Evolutionary conservation across 345 rosid genomes (phyloP), one percentile per base, ranked within the genome.

Genomic region (Kernera saxatilis): DNA sequence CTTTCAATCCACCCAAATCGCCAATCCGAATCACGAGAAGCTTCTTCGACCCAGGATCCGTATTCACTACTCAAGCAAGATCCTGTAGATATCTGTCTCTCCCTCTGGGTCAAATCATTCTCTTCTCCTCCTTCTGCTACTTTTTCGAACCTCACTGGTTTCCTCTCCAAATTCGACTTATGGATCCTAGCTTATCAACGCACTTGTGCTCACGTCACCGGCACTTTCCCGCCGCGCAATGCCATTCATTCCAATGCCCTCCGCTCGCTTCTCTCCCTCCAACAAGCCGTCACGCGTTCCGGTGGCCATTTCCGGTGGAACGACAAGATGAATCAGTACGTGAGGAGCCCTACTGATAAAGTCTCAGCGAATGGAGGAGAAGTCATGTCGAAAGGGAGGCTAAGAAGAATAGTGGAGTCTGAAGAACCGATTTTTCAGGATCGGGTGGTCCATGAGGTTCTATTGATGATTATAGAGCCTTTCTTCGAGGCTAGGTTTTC

Each of bases 111-210:
- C 82, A 94, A 94, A 70, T 82, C 97, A 57, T 94, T 86, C 88
- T 86, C 99, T 13, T 85, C 90, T 1, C 88, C 87, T 0, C 90
- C 88, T 0, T 41, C 79, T 45, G 45, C 82, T 52, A 78, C 82
- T 13, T 89, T 89, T 70, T 79, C 86, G 0, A 87, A 94, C 74
- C 85, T 94, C 79, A 83, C 91, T 0, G 97, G 97, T 67, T 94
- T 87, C 74, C 88, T 94, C 77, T 82, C 90, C 15, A 89, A 94
- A 71, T 85, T 91, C 69, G 99, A 91, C 69, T 85, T 94, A 48
- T 91, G 99, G 96, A 84, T 89, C 75, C 79, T 89, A 61, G 99
- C 97, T 30, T 94, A 91, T 79, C 97, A 94, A 68, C 90, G 99
- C 11, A 74, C 90, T 9, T 81, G 85, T 48, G 96, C 97, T 39